phyloP scores from a whole-genome alignment of 805 yeast genomes.

The Yamadazyma olivae region DNA sequence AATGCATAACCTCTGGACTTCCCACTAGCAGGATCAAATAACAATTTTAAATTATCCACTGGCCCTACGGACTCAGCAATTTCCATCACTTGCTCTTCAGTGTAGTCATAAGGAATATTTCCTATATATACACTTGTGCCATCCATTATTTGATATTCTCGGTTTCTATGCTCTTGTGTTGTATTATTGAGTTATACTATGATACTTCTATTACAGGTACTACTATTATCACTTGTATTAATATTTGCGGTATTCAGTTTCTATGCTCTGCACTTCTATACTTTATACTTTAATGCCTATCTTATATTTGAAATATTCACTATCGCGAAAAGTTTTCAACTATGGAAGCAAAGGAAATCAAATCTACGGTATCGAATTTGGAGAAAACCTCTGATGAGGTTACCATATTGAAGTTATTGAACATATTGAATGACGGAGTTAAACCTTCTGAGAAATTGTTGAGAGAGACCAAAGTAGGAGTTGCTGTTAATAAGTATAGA shows the following conservation, averaged over 20 bases:
- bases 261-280: no score
- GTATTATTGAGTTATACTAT: no score
- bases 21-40: conserved; percentile 87
- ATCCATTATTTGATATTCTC: conserved; percentile 1
- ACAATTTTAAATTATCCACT: conserved; percentile 66
- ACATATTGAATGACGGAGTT: conserved; percentile 64
- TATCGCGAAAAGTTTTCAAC: neutral
- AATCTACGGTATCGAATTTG: conserved; percentile 62
- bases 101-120: conserved; percentile 86
- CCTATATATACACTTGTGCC: conserved; percentile 65
- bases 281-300: no score
- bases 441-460: conserved; percentile 81
- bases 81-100: conserved; percentile 89
- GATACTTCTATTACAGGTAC: no score
- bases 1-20: conserved; percentile 89
- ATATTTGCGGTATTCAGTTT: no score
- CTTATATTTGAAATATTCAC: no score
- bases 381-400: conserved; percentile 67
- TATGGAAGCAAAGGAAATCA: conserved; percentile 75
- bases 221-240: no score
- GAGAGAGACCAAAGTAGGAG: conserved; percentile 95
- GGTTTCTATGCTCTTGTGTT: neutral
- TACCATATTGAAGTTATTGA: conserved; percentile 64
- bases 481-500: conserved; percentile 87
- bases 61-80: conserved; percentile 89